A percentile compares a stretch with the other conserved stretches of the same genome.
Conservation (phyloP, 371 early-diverging fungal genomes). For the Umbelopsis sp. region DNA sequence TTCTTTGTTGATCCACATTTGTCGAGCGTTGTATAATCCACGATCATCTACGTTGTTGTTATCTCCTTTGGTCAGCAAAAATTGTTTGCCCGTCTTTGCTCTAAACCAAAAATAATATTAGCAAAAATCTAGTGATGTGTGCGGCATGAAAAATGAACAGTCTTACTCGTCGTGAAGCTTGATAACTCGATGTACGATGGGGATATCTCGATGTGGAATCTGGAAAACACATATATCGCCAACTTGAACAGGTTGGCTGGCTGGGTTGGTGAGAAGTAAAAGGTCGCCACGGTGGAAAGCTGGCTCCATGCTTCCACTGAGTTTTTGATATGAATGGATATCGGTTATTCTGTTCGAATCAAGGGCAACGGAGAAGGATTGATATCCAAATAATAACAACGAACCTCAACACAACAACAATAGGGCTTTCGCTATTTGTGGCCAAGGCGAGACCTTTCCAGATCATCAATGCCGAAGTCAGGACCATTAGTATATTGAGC, state of each 20-base stretch:
- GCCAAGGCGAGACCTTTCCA: slow-evolving; percentile 92
- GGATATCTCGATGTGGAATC: slow-evolving; percentile 88
- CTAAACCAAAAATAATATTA: slow-evolving; percentile 32
- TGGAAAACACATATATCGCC: slow-evolving; percentile 99
- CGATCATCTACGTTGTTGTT: slow-evolving; percentile 96
- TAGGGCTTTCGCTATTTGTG: slow-evolving; percentile 95
- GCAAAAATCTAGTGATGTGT: too few relatives aligned
- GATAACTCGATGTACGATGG: slow-evolving; percentile 98
- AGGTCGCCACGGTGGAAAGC: slow-evolving; percentile 98
- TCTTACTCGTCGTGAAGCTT: slow-evolving; percentile 83
- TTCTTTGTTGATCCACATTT: slow-evolving; percentile 89
- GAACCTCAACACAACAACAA: slow-evolving; percentile 96
- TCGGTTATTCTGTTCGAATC: background rate
- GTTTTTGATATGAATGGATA: background rate
- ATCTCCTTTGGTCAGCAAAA: slow-evolving; percentile 98
- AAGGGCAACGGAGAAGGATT: background rate
- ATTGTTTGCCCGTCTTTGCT: slow-evolving; percentile 69
- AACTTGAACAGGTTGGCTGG: slow-evolving; percentile 69
- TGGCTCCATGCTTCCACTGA: slow-evolving; percentile 98
- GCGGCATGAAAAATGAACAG: background rate
- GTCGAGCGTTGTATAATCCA: slow-evolving; percentile 85
- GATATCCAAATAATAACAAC: background rate
- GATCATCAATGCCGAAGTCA: slow-evolving; percentile 94
- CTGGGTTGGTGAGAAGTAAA: slow-evolving; percentile 81
- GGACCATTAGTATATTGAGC: slow-evolving; percentile 83